Conservation (phyloP, 2,329 filamentous ascomycete genomes). For the Escovopsis weberi region DNA sequence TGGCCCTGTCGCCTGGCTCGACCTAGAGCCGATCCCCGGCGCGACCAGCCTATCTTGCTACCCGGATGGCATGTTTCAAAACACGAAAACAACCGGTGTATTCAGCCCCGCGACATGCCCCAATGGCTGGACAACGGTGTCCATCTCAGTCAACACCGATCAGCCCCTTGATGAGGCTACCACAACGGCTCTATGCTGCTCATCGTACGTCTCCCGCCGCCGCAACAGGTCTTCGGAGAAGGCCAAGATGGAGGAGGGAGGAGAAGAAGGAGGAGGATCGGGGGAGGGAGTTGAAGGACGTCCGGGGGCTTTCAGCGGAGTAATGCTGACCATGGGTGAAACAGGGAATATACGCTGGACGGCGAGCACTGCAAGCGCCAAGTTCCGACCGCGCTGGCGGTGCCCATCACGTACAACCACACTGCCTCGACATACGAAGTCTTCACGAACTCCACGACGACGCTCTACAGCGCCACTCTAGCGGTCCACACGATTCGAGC, state of each 20-base stretch:
- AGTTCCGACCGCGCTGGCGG: slow-evolving; percentile 21
- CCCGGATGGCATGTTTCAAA: slow-evolving; percentile 24
- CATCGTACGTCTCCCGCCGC: slow-evolving; percentile 19
- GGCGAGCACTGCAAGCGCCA: slow-evolving; percentile 21
- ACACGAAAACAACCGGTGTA: slow-evolving; percentile 19
- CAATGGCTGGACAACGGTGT: slow-evolving; percentile 25
- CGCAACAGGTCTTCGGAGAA: too few relatives aligned
- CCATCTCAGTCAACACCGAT: slow-evolving; percentile 16
- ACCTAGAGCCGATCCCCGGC: slow-evolving; percentile 20
- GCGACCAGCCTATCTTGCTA: slow-evolving; percentile 26
- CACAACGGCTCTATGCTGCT: slow-evolving; percentile 27
- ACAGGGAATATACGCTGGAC: slow-evolving; percentile 21
- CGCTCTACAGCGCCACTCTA: slow-evolving; percentile 21
- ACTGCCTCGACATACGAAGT: slow-evolving; percentile 21
- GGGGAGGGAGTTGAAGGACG: too few relatives aligned
- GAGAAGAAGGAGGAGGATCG: too few relatives aligned
- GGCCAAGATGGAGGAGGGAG: too few relatives aligned
- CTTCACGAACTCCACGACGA: slow-evolving; percentile 21
- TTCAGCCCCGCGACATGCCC: slow-evolving; percentile 27
- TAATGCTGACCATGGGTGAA: neutral
- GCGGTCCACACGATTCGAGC: slow-evolving; percentile 23
- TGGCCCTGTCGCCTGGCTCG: slow-evolving; percentile 22
- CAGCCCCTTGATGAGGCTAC: slow-evolving; percentile 15
- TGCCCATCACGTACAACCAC: slow-evolving; percentile 22
- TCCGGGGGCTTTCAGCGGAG: neutral